Base-by-base conservation (phyloP, 441 rosid genomes). In the Erysimum cheiri region DNA sequence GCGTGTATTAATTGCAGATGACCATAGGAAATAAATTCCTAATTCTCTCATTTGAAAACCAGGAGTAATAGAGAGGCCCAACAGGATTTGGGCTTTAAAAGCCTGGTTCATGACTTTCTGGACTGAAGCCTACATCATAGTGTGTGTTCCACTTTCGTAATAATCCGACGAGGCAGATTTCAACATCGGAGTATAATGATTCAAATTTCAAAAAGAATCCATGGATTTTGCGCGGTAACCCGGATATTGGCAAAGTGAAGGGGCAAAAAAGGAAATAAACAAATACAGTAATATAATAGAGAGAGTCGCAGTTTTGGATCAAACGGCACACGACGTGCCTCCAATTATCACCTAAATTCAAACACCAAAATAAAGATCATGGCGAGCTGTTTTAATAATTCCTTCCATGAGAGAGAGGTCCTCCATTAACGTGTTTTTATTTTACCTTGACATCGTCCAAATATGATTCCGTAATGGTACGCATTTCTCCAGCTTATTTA, bases 191-290 rank as follows among this genome's bases (percentile, higher is more conserved):
- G n/a, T n/a, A n/a, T n/a, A n/a, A n/a, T n/a, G n/a, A n/a, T n/a
- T n/a, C n/a, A 22, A 22, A 22, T 22, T 22, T 15, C n/a, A 59
- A 57, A 35, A 32, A 12, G 6, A 39, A 12, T 26, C 61, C 48
- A n/a, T 60, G 7, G 59, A n/a, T 11, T 64, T 72, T 84, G 83
- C 80, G 86, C 84, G 87, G 88, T 74, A 78, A 81, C 71, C 85
- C 85, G 80, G 71, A 13, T 0, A 61, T n/a, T 24, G 24, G 1
- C 12, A 11, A 19, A 24, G 37, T 53, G 6, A 11, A 58, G 31
- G 46, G 17, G 11, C 36, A 13, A 73, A 10, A 74, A 6, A n/a
- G 60, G 80, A 77, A 28, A 39, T 6, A 46, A 35, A 32, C 3
- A 26, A 28, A 31, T 19, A 19, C n/a, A n/a, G 1, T 19, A 46